A percentile compares a stretch with the other conserved stretches of the same genome.
phyloP scores from a whole-genome alignment of 495 filamentous ascomycete genomes.

The Talaromyces wortmannii region DNA sequence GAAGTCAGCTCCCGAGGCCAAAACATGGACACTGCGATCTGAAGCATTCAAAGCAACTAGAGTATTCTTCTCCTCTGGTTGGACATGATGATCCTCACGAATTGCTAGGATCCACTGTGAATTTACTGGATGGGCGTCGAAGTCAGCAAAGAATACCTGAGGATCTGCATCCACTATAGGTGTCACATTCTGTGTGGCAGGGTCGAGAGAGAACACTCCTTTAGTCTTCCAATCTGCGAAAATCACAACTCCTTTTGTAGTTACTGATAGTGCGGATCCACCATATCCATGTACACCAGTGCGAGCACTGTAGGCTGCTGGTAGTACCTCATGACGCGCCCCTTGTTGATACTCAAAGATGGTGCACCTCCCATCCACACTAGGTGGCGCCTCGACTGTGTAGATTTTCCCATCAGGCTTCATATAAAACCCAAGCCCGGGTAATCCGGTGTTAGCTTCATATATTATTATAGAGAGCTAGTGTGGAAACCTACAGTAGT shows the following conservation, averaged over 20 bases:
- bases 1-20: slow-evolving; percentile 37
- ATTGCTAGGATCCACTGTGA: slow-evolving; percentile 32
- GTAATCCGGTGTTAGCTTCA: neutral
- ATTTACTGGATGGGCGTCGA: slow-evolving; percentile 24
- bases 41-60: slow-evolving; percentile 25
- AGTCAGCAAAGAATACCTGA: slow-evolving; percentile 28
- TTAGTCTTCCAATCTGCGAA: slow-evolving; percentile 30
- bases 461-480: neutral
- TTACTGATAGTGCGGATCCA: slow-evolving; percentile 22
- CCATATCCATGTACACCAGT: slow-evolving; percentile 42
- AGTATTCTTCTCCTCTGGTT: slow-evolving; percentile 19
- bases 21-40: slow-evolving; percentile 10
- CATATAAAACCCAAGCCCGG: slow-evolving; percentile 1
- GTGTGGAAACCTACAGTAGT: slow-evolving; percentile 12
- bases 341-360: slow-evolving; percentile 28
- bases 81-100: slow-evolving; percentile 35
- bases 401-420: slow-evolving; percentile 25
- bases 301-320: slow-evolving; percentile 25
- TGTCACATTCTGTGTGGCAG: slow-evolving; percentile 12
- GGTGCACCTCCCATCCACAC: slow-evolving; percentile 26
- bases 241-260: slow-evolving; percentile 22
- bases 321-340: slow-evolving; percentile 27
- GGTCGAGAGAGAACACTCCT: slow-evolving; percentile 26
- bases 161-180: slow-evolving; percentile 16
- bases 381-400: slow-evolving; percentile 30